Percentiles rank a stretch among this genome's conserved stretches.
Evolutionary conservation across 129 eudicot species (phyloP).

Genomic region (Arctium minus): DNA sequence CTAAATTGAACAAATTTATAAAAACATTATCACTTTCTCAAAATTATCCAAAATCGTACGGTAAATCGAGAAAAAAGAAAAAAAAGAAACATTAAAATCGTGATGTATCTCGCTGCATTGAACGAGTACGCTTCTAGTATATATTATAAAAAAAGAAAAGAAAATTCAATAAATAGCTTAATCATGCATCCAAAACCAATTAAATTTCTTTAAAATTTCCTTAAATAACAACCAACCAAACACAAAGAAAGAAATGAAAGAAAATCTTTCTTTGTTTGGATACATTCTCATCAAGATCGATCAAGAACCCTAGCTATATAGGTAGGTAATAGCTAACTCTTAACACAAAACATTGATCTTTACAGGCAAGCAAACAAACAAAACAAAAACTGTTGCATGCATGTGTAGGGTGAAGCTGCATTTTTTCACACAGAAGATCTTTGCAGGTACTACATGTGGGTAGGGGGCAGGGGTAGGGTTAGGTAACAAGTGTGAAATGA

Average conservation of each 20-base stretch:
- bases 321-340: background rate
- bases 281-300: background rate
- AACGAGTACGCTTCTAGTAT: too few species aligned
- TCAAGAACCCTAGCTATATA: conserved; percentile 16
- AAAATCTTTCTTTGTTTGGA: conserved; percentile 16
- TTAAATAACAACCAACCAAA: background rate
- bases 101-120: too few species aligned
- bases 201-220: background rate
- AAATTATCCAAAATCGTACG: too few species aligned
- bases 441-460: background rate
- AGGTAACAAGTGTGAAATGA: background rate
- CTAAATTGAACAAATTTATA: too few species aligned
- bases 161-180: background rate
- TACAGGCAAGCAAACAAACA: conserved; percentile 8
- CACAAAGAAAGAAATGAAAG: conserved; percentile 17
- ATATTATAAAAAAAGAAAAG: background rate
- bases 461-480: background rate
- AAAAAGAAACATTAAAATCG: too few species aligned
- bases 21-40: too few species aligned
- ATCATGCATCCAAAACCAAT: background rate
- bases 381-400: background rate
- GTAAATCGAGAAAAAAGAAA: too few species aligned
- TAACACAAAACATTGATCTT: conserved; percentile 21
- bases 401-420: background rate
- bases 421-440: conserved; percentile 17